These are phyloP conservation scores for Dendrocalamus sinicus DNA, from an alignment of 176 grass and related monocot genomes.

Conservation along the genomic window DNA sequence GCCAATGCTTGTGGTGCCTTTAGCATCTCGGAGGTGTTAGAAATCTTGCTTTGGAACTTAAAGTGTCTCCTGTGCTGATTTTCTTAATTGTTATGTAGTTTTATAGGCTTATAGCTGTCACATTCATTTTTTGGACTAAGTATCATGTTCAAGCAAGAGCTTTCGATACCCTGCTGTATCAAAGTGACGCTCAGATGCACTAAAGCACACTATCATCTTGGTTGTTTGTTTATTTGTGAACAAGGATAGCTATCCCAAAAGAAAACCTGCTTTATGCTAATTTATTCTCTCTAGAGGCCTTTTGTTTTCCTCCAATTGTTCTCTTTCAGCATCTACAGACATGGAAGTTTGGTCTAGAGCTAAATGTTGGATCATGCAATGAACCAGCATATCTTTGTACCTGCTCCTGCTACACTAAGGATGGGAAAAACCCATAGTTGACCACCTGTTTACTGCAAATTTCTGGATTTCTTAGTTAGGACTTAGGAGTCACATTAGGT, in stretches of 20 bases:
- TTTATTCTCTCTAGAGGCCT: conserved; percentile 30
- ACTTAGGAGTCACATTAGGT: background rate
- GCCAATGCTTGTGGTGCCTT: conserved; percentile 38
- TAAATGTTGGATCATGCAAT: background rate
- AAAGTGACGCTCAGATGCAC: conserved; percentile 15
- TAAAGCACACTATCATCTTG: conserved; percentile 22
- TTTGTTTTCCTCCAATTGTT: background rate
- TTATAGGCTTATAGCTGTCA: conserved; percentile 13
- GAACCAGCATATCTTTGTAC: background rate
- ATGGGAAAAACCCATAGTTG: background rate
- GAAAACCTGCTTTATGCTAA: conserved; percentile 22
- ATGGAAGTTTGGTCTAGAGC: background rate
- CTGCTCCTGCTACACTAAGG: background rate
- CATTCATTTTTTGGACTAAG: conserved; percentile 1
- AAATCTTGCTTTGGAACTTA: conserved; percentile 10
- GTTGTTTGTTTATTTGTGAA: conserved; percentile 15
- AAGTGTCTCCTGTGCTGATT: background rate
- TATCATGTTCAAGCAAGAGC: conserved; percentile 33
- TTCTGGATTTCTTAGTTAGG: background rate
- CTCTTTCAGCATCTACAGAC: background rate
- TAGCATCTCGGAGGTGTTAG: conserved; percentile 42
- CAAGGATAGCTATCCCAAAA: background rate
- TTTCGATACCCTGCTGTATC: conserved; percentile 3
- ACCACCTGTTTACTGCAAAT: background rate
- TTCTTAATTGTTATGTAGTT: conserved; percentile 29